Base-by-base conservation (phyloP, 306 rosid genomes). In the Pterocarpus santalinus region DNA sequence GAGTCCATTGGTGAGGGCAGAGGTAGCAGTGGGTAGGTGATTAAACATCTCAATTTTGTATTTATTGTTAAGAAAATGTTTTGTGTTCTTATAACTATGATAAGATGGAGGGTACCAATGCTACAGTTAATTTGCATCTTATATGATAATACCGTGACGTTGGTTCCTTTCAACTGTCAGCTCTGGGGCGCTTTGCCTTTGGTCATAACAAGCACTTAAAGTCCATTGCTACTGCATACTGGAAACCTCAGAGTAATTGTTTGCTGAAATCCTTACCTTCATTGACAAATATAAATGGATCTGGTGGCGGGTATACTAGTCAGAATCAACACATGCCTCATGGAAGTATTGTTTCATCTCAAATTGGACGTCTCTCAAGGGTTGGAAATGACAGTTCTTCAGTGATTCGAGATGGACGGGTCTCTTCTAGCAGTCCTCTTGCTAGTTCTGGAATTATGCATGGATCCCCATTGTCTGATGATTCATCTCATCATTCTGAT, bases 1-100 rank as follows among this genome's bases (percentile, higher is more conserved):
- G 78, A 96, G 99, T 82, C 99, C 98, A 63, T 85, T 96, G 85
- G 99, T 96, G 85, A 89, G 99, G 91, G 94, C 98, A 1, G 99
- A 96, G 88, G 98, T 92, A 75, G 97, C 97, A 77, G 98, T 92
- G 61, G 99, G 99, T 96, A 93, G 70, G 99, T 89, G 73, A 87
- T 79, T 58, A 55, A 46, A 74, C 73, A 79, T 82, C 64, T 68
- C 64, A 73, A 73, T 69, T 62, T 62, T 77, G 53, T 51, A 74
- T 34, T 33, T 39, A 30, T 71, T 76, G 32, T 61, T 65, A 30
- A 52, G 7, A 15, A 55, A 67, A 14, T 5, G 36, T 78, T 67
- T 41, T 38, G 34, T 46, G 30, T 77, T 69, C 52, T 56, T 52
- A 41, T 55, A 38, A 77, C 2, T 46, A 53, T 73, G 79, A 66